Conservation (phyloP, 345 rosid species). For the Geranium rotundifolium region DNA sequence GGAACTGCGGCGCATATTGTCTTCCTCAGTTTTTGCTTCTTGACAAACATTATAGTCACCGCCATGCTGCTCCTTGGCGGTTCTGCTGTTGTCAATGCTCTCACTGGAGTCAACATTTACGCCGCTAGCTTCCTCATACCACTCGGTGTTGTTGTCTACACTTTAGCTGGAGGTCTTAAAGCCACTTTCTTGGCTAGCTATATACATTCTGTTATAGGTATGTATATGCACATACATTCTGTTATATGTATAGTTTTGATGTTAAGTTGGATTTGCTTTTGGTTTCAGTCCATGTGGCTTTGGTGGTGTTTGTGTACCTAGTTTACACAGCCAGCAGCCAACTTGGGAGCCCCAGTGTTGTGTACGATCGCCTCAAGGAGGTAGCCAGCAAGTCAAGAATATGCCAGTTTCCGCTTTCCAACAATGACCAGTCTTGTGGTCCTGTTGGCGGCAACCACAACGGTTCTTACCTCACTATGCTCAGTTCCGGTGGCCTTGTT, state of each 20-base stretch:
- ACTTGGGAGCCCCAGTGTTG: constrained; percentile 67
- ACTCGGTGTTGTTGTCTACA: constrained; percentile 75
- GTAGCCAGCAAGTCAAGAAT: constrained; percentile 52
- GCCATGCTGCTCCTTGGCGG: constrained; percentile 93
- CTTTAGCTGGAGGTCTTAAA: constrained; percentile 90
- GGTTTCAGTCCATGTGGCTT: constrained; percentile 63
- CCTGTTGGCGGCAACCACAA: constrained; percentile 61
- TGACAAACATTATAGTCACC: constrained; percentile 70
- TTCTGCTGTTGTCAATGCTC: constrained; percentile 90
- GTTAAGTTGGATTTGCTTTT: too few species aligned
- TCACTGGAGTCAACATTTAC: constrained; percentile 72
- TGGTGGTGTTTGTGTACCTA: constrained; percentile 70
- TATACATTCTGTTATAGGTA: constrained; percentile 84
- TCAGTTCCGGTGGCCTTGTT: constrained; percentile 87
- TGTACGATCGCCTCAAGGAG: constrained; percentile 41
- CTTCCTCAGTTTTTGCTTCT: constrained; percentile 71
- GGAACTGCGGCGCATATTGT: constrained; percentile 76
- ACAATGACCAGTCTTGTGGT: constrained; percentile 67
- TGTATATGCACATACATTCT: too few species aligned
- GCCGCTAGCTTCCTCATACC: constrained; percentile 93
- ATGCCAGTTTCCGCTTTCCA: constrained; percentile 65
- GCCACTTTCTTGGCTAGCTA: constrained; percentile 96
- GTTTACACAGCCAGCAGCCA: constrained; percentile 69
- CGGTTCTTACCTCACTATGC: constrained; percentile 75
- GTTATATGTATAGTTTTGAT: not conserved